Evolutionary conservation across 345 rosid species (phyloP).

Genomic region (Lumnitzera littorea): DNA sequence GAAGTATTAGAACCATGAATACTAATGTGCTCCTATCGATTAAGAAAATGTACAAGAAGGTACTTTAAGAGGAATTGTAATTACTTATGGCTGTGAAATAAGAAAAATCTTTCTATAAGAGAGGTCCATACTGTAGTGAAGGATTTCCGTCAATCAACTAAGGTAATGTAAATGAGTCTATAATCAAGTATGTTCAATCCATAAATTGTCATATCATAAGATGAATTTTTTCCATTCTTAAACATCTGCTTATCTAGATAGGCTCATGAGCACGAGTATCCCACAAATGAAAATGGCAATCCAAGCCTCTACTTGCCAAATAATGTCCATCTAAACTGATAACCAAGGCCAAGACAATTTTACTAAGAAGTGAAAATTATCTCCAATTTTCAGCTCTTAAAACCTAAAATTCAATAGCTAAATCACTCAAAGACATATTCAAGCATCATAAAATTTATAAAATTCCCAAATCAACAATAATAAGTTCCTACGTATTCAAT

Average conservation of each 20-base stretch:
- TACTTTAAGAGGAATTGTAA: too few species aligned
- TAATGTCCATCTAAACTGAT: constrained; percentile 87
- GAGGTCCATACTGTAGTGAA: too few species aligned
- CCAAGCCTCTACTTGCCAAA: constrained; percentile 91
- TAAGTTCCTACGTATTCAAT: neutral
- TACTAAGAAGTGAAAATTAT: constrained; percentile 44
- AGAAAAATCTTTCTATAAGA: too few species aligned
- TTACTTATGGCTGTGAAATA: too few species aligned
- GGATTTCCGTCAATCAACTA: too few species aligned
- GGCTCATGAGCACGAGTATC: constrained; percentile 80
- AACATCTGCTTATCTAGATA: constrained; percentile 45
- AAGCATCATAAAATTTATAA: neutral
- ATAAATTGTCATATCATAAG: neutral
- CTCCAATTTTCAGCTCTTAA: constrained; percentile 47
- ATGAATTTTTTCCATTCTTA: neutral
- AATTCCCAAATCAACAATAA: neutral
- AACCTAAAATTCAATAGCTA: constrained; percentile 37
- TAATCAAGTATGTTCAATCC: neutral
- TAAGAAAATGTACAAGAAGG: too few species aligned
- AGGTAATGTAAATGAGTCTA: too few species aligned
- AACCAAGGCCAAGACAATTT: constrained; percentile 70
- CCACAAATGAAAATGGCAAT: constrained; percentile 95
- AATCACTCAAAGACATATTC: constrained; percentile 5
- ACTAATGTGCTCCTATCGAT: too few species aligned
- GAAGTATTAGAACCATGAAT: too few species aligned